Conservation (phyloP, 345 rosid genomes). For the Gynandropsis gynandra region DNA sequence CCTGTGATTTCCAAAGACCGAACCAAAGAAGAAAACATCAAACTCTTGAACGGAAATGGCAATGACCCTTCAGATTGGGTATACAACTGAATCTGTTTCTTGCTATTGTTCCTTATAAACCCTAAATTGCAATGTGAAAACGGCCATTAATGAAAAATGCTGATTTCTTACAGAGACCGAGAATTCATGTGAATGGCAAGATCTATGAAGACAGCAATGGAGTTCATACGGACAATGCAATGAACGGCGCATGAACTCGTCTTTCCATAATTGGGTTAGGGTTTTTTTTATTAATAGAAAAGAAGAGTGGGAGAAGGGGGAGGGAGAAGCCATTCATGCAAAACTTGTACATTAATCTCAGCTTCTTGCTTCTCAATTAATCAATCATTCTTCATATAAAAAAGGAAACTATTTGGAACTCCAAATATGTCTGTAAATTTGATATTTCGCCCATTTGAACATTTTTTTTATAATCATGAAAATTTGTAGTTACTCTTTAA, state of each 20-base stretch:
- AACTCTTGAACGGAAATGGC: conserved; percentile 74
- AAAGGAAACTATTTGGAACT: too few relatives aligned
- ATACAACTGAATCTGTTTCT: conserved; percentile 8
- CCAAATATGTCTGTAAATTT: too few relatives aligned
- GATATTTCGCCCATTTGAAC: too few relatives aligned
- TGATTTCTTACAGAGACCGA: conserved; percentile 45
- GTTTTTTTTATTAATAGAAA: not conserved
- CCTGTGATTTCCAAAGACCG: conserved; percentile 68
- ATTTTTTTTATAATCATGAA: too few relatives aligned
- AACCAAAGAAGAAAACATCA: conserved; percentile 79
- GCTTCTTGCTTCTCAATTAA: conserved; percentile 24
- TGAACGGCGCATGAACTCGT: conserved; percentile 39
- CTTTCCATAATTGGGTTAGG: not conserved
- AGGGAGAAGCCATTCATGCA: not conserved
- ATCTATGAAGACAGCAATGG: conserved; percentile 53
- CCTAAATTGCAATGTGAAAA: too few relatives aligned
- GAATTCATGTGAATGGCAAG: conserved; percentile 80
- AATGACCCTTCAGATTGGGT: conserved; percentile 89
- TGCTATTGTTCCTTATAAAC: too few relatives aligned
- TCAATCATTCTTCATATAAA: not conserved
- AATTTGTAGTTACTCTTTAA: too few relatives aligned
- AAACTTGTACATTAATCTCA: conserved; percentile 18
- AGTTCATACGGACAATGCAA: conserved; percentile 42
- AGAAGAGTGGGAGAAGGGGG: not conserved
- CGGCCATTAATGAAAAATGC: not conserved